Conservation (phyloP, 108 stramenopile genomes). For the Parietichytrium sp. region DNA sequence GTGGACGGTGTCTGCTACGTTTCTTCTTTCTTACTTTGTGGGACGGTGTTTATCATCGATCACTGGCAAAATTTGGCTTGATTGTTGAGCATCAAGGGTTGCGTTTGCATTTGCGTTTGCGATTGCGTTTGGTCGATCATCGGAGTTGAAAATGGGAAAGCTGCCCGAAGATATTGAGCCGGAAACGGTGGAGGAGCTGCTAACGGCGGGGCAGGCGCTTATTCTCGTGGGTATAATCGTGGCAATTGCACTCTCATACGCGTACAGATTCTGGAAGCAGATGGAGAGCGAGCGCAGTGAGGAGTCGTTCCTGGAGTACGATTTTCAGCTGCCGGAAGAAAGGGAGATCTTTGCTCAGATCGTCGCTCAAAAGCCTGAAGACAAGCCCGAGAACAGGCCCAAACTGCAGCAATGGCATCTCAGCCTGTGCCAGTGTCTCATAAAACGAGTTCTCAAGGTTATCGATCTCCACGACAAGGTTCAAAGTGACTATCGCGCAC, state of each 20-base stretch:
- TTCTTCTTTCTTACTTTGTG: too few species aligned
- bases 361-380: conserved; percentile 3
- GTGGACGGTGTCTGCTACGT: too few species aligned
- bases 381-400: conserved; percentile 12
- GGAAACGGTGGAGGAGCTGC: conserved; percentile 33
- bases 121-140: too few species aligned
- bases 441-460: not conserved
- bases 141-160: too few species aligned
- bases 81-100: too few species aligned
- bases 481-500: not conserved
- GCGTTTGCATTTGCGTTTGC: too few species aligned
- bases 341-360: not conserved
- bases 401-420: not conserved
- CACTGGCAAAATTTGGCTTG: too few species aligned
- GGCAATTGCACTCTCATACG: not conserved
- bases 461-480: conserved; percentile 15
- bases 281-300: not conserved
- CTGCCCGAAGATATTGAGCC: too few species aligned
- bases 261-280: not conserved
- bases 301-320: conserved; percentile 3
- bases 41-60: too few species aligned
- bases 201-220: conserved; percentile 30
- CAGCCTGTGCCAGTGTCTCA: not conserved
- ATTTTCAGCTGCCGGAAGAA: not conserved
- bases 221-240: not conserved